Percentiles rank a stretch among this genome's conserved stretches.
Conservation (phyloP, 192 early-diverging fungal species). For the Coemansia sp. region DNA sequence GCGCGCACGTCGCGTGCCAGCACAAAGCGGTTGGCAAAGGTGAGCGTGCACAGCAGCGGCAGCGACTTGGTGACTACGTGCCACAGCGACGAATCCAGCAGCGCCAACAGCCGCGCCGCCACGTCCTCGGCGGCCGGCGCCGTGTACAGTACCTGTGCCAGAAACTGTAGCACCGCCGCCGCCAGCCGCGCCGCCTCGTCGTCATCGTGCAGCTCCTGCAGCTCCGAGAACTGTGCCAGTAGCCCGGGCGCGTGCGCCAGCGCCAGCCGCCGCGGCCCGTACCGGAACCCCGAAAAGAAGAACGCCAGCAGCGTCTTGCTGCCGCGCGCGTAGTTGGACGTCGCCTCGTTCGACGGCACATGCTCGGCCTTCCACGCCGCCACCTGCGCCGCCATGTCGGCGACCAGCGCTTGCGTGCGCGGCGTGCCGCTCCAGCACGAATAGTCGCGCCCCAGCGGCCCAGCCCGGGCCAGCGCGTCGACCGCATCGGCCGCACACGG, state of each 20-base stretch:
- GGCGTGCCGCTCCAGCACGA: conserved; percentile 39
- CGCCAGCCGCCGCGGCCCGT: conserved; percentile 28
- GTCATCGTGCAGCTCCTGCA: conserved; percentile 49
- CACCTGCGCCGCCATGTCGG: conserved; percentile 21
- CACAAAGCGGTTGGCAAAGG: conserved; percentile 76
- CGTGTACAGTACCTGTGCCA: conserved; percentile 41
- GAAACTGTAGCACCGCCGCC: conserved; percentile 23
- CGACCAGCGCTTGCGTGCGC: conserved; percentile 23
- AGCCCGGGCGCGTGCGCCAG: conserved; percentile 23
- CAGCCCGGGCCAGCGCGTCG: conserved; percentile 35
- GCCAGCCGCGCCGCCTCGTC: conserved; percentile 34
- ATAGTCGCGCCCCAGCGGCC: conserved; percentile 45
- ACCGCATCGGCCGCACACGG: conserved; percentile 43
- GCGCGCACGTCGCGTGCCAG: conserved; percentile 57
- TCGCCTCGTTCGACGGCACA: conserved; percentile 42
- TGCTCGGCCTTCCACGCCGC: conserved; percentile 33
- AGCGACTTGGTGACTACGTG: conserved; percentile 75
- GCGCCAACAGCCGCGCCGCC: conserved; percentile 22
- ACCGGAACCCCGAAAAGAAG: conserved; percentile 23
- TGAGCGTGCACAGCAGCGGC: conserved; percentile 81
- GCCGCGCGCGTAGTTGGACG: conserved; percentile 46
- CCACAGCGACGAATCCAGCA: conserved; percentile 59
- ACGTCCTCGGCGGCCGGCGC: conserved; percentile 22
- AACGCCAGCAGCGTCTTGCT: conserved; percentile 45
- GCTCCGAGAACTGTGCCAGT: conserved; percentile 26